Evolutionary conservation across 73 alveolate species (phyloP).

Genomic region (Effrenium voratum): DNA sequence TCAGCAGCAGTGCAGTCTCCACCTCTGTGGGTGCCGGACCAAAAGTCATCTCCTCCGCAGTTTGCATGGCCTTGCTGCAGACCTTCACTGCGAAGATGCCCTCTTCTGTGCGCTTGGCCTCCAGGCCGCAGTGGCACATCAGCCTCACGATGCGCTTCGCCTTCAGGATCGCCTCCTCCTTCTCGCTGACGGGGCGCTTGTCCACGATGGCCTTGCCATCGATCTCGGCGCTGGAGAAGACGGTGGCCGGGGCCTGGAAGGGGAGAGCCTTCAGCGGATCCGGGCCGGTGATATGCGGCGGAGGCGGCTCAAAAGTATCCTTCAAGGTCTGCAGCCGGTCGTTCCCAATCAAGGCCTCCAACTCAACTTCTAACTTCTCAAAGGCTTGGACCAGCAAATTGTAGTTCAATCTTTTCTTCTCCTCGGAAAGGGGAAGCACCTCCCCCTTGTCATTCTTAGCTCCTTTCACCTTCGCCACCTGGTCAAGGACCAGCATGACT

Average conservation of each 20-base stretch:
- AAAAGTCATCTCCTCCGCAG: constrained; percentile 15
- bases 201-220: constrained; percentile 78
- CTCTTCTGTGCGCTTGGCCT: constrained; percentile 81
- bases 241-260: constrained; percentile 78
- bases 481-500: constrained; percentile 74
- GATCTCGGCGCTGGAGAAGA: constrained; percentile 4
- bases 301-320: constrained; percentile 85
- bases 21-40: constrained; percentile 78
- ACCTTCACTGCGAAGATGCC: constrained; percentile 67
- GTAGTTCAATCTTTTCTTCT: constrained; percentile 72
- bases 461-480: constrained; percentile 71
- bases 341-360: constrained; percentile 24
- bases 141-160: constrained; percentile 67
- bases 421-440: constrained; percentile 54
- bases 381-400: constrained; percentile 84
- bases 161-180: constrained; percentile 33
- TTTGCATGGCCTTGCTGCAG: constrained; percentile 50
- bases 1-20: constrained; percentile 64
- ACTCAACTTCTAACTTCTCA: constrained; percentile 25
- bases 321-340: constrained; percentile 42
- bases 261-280: constrained; percentile 62
- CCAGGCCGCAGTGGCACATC: constrained; percentile 84
- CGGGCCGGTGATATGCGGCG: constrained; percentile 38
- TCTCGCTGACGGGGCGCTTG: constrained; percentile 84
- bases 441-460: constrained; percentile 83